phyloP scores from a whole-genome alignment of 2,329 filamentous ascomycete genomes.

The Fusarium napiforme region DNA sequence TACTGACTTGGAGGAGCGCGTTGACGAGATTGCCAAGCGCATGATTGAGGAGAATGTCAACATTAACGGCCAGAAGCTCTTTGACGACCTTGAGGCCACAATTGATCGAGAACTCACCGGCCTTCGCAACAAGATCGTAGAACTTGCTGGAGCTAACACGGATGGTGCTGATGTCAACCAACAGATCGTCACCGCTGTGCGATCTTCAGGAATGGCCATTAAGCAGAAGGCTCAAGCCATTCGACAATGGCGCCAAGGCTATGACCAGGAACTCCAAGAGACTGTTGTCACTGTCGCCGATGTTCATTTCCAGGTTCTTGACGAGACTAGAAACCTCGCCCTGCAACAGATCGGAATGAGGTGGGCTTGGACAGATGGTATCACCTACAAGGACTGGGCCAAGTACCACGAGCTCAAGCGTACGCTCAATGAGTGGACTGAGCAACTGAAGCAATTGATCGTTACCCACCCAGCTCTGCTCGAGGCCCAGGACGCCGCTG shows the following conservation, averaged over 20 bases:
- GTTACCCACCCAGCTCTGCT: conserved; percentile 77
- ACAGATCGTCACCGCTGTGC: conserved; percentile 62
- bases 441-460: conserved; percentile 81
- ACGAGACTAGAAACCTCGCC: conserved; percentile 83
- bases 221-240: conserved; percentile 82
- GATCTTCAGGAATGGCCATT: conserved; percentile 75
- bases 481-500: conserved; percentile 73
- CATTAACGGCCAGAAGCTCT: conserved; percentile 71
- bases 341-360: conserved; percentile 92
- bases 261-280: conserved; percentile 74
- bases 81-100: conserved; percentile 75
- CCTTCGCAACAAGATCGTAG: conserved; percentile 75
- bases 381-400: conserved; percentile 97
- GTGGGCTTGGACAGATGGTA: conserved; percentile 95
- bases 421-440: conserved; percentile 85
- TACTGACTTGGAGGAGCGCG: conserved; percentile 75
- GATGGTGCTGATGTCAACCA: conserved; percentile 56
- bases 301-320: conserved; percentile 83
- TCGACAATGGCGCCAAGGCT: conserved; percentile 79
- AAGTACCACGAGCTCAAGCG: conserved; percentile 91
- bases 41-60: conserved; percentile 73
- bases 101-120: conserved; percentile 70
- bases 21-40: conserved; percentile 66
- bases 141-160: conserved; percentile 66
- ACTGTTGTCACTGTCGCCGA: conserved; percentile 79